Conservation (phyloP, 441 rosid genomes). For the Gossypium armourianum region DNA sequence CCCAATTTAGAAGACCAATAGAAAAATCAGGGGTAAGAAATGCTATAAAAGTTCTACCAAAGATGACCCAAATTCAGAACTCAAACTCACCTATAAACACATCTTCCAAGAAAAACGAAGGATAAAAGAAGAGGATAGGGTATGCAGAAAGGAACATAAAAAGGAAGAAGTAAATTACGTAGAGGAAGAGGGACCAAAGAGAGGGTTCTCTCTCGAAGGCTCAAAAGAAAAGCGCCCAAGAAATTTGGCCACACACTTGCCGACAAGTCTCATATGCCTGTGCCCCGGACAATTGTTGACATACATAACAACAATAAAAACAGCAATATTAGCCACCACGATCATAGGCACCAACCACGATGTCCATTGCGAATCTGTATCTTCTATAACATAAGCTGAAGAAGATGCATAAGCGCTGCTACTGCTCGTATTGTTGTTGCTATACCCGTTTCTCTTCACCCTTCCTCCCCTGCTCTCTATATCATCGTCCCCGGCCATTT, state of each 20-base stretch:
- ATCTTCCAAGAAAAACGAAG: background rate
- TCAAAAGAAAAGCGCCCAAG: constrained; percentile 50
- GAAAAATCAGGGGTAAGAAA: background rate
- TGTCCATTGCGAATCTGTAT: constrained; percentile 37
- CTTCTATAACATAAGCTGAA: constrained; percentile 28
- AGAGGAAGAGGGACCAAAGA: constrained; percentile 47
- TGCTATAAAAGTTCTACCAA: background rate
- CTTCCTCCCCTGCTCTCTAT: constrained; percentile 29
- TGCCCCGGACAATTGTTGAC: constrained; percentile 46
- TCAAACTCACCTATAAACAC: background rate
- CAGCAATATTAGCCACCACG: constrained; percentile 37
- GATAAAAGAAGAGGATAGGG: background rate
- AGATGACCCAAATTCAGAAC: background rate
- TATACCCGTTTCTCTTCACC: constrained; percentile 22
- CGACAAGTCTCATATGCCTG: background rate
- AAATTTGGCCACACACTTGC: constrained; percentile 38
- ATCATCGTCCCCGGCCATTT: constrained; percentile 29
- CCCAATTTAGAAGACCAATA: background rate
- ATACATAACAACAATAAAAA: constrained; percentile 42
- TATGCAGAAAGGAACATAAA: background rate
- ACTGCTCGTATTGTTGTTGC: background rate
- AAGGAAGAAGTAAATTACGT: constrained; percentile 25
- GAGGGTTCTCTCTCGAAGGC: constrained; percentile 45
- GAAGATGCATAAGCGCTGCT: constrained; percentile 21
- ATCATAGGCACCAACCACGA: constrained; percentile 44